Conservation (phyloP, 495 filamentous ascomycete species). For the Letharia columbiana region DNA sequence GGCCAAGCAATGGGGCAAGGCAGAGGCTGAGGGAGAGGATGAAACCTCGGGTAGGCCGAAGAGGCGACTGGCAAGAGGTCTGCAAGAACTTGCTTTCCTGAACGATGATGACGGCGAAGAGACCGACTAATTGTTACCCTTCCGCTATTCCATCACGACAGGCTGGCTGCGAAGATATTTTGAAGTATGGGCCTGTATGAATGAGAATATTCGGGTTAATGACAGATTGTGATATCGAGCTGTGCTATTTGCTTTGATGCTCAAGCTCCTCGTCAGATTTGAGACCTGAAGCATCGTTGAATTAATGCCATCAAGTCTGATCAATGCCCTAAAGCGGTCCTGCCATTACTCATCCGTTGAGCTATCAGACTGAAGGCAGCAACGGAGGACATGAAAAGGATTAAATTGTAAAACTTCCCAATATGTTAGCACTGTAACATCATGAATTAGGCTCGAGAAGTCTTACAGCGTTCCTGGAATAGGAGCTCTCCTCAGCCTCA, state of each 20-base stretch:
- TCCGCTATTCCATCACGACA: neutral
- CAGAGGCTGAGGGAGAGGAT: conserved; percentile 38
- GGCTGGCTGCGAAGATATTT: neutral
- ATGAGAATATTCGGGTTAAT: neutral
- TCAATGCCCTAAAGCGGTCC: conserved; percentile 25
- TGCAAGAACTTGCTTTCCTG: conserved; percentile 47
- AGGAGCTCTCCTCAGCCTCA: conserved; percentile 88
- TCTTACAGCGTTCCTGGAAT: conserved; percentile 84
- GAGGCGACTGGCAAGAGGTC: conserved; percentile 37
- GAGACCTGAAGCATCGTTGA: neutral
- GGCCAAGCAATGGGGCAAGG: conserved; percentile 64
- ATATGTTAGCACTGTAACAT: conserved; percentile 11
- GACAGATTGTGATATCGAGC: neutral
- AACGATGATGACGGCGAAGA: conserved; percentile 45
- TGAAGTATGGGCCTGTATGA: neutral
- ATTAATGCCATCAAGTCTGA: neutral
- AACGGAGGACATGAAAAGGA: conserved; percentile 90
- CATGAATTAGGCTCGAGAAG: neutral
- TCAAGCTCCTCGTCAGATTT: neutral
- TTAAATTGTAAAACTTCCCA: conserved; percentile 86
- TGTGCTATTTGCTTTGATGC: neutral
- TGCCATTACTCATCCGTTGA: conserved; percentile 55
- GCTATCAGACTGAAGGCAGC: conserved; percentile 86
- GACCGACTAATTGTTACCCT: conserved; percentile 36
- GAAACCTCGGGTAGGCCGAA: conserved; percentile 31